Base-by-base conservation (phyloP, 2,329 filamentous ascomycete species). In the Aspergillus ochraceoroseus region DNA sequence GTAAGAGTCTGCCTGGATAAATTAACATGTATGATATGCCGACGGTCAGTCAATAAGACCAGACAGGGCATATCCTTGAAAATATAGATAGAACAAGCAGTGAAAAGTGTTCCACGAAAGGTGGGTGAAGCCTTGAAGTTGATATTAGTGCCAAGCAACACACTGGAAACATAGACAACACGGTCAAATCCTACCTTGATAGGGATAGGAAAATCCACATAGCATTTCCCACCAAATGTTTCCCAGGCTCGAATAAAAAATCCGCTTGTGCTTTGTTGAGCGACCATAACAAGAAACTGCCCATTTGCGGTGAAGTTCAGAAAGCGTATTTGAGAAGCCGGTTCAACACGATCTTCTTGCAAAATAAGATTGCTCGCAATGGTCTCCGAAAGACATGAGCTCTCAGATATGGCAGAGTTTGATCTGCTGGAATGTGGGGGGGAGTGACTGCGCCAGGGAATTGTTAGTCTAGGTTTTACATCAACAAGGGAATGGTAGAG, bases 161-260 rank as follows among this genome's bases (percentile, higher is more conserved):
- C n/a, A n/a, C n/a, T n/a, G n/a, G n/a, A n/a, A 13, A 11, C 9
- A 1, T 15, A 7, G 13, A 9, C 11, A 23, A 20, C 7, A 2
- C 17, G 3, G n/a, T 9, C 7, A 7, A 4, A 9, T 13, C 31
- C 19, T 19, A 39, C 41, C 30, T 26, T 27, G 2, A 38, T 34
- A 30, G 25, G 25, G 7, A 43, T 32, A 11, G 30, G 33, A 11
- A 43, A 25, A 13, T 43, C 22, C n/a, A 15, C 32, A 23, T 33
- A 42, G 6, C 29, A 33, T 4, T 22, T 35, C 5, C 45, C 47
- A 13, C 28, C 32, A 18, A 38, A 22, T 2, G 45, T 48, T 3
- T 46, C 37, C 47, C 47, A 50, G 2, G 35, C 39, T 3, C 42
- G 31, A 11, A 50, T 41, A 7, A 23, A 37, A 2, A 50, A 32